These are phyloP conservation scores for Gossypium davidsonii DNA, from an alignment of 441 rosid genomes.

Conservation along the genomic window DNA sequence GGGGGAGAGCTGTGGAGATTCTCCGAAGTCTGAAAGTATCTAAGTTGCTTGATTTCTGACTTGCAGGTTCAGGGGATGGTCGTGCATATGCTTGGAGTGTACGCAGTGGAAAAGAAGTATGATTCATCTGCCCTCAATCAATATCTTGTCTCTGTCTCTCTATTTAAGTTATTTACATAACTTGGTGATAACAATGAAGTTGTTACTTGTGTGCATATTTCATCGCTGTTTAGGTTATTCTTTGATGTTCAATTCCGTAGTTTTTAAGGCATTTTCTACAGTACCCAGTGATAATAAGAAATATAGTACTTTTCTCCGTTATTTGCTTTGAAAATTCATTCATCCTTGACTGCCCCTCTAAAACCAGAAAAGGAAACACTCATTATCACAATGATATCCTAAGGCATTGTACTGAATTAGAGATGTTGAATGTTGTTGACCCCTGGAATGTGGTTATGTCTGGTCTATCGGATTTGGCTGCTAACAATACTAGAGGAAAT, in stretches of 20 bases:
- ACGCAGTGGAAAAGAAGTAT: slow-evolving; percentile 85
- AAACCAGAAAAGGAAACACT: not conserved
- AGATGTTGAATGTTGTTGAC: not conserved
- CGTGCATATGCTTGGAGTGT: slow-evolving; percentile 83
- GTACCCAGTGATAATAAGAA: not conserved
- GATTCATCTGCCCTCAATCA: slow-evolving; percentile 4
- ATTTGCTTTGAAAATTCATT: not conserved
- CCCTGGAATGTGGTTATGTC: not conserved
- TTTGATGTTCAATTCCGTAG: not conserved
- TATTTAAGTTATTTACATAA: not conserved
- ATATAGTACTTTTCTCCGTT: not conserved
- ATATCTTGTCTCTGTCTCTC: not conserved
- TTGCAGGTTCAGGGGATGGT: slow-evolving; percentile 87
- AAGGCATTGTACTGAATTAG: not conserved
- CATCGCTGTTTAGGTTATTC: not conserved
- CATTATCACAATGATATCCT: not conserved
- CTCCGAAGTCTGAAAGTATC: not conserved
- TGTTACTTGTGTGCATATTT: not conserved
- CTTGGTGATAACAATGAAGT: not conserved
- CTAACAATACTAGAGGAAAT: not conserved
- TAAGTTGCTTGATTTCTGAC: slow-evolving; percentile 15
- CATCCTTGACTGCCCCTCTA: not conserved
- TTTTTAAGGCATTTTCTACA: not conserved
- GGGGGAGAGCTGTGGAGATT: not conserved
- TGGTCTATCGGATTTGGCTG: not conserved